A percentile compares a stretch with the other conserved stretches of the same genome.
phyloP scores from a whole-genome alignment of 192 early-diverging fungal genomes.

The Coemansia sp. region DNA sequence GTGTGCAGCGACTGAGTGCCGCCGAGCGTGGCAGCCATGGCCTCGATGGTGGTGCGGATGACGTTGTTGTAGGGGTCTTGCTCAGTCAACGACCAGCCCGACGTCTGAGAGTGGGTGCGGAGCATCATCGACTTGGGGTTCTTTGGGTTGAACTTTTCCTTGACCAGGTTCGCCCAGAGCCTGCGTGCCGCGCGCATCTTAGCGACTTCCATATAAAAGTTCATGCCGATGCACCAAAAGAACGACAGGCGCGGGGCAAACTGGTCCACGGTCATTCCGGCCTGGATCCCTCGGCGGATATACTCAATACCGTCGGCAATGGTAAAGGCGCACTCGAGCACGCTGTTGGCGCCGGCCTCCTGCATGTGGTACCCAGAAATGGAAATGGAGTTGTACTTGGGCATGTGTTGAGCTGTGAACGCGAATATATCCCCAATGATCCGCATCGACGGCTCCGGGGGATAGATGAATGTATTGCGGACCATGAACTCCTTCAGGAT shows the following conservation, averaged over 20 bases:
- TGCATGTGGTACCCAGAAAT: constrained; percentile 93
- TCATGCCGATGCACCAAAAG: constrained; percentile 92
- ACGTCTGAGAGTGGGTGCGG: constrained; percentile 87
- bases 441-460: constrained; percentile 85
- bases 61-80: constrained; percentile 92
- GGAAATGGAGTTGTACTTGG: constrained; percentile 93
- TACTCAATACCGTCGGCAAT: constrained; percentile 87
- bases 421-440: constrained; percentile 88
- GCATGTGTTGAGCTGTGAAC: constrained; percentile 83
- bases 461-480: constrained; percentile 90
- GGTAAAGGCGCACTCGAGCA: constrained; percentile 88
- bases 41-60: constrained; percentile 80
- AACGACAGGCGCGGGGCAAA: constrained; percentile 87
- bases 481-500: constrained; percentile 95
- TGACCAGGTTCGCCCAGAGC: constrained; percentile 76
- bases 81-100: constrained; percentile 86
- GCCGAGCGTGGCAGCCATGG: constrained; percentile 86
- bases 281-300: constrained; percentile 63
- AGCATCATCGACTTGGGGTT: constrained; percentile 72
- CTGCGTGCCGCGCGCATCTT: constrained; percentile 82
- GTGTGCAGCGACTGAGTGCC: constrained; percentile 91
- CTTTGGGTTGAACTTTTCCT: constrained; percentile 80
- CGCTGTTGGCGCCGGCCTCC: constrained; percentile 83
- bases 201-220: constrained; percentile 93
- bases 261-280: constrained; percentile 83